Percentiles rank a stretch among this genome's conserved stretches.
Evolutionary conservation across 2,329 filamentous ascomycete genomes (phyloP).

Genomic region (Alternaria sp.): DNA sequence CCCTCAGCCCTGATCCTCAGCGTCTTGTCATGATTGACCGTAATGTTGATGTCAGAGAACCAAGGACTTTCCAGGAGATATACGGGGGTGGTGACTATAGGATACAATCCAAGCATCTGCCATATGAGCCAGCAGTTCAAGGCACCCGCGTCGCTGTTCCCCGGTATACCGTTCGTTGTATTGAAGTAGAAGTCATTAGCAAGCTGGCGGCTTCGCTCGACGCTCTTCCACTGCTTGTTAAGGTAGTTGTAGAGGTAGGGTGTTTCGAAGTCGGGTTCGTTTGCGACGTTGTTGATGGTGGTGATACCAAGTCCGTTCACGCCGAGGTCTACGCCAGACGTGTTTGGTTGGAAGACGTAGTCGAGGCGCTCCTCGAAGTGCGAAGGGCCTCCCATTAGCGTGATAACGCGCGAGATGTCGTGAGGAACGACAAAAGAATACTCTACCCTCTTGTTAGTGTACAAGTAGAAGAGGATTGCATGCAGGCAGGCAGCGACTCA

Average conservation of each 20-base stretch:
- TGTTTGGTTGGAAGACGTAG: slow-evolving; percentile 50
- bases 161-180: slow-evolving; percentile 50
- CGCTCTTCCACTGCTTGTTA: slow-evolving; percentile 47
- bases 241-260: slow-evolving; percentile 53
- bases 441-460: slow-evolving; percentile 28
- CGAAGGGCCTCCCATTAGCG: slow-evolving; percentile 50
- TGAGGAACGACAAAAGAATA: slow-evolving; percentile 54
- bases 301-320: slow-evolving; percentile 46
- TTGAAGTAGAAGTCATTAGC: slow-evolving; percentile 53
- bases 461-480: rapidly evolving
- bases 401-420: slow-evolving; percentile 51
- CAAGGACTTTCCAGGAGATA: slow-evolving; percentile 57
- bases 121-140: slow-evolving; percentile 60
- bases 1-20: slow-evolving; percentile 56
- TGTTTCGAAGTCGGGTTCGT: slow-evolving; percentile 50
- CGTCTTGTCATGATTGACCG: slow-evolving; percentile 43
- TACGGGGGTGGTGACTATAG: slow-evolving; percentile 55
- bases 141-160: slow-evolving; percentile 56
- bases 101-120: slow-evolving; percentile 59
- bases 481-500: slow-evolving; percentile 3
- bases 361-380: slow-evolving; percentile 52
- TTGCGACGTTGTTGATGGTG: slow-evolving; percentile 47
- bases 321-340: slow-evolving; percentile 44
- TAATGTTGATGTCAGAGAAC: slow-evolving; percentile 51
- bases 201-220: slow-evolving; percentile 39